Evolutionary conservation across 2,329 filamentous ascomycete species (phyloP), one percentile per base, ranked within the genome.

Genomic region (Colletotrichum sp.): DNA sequence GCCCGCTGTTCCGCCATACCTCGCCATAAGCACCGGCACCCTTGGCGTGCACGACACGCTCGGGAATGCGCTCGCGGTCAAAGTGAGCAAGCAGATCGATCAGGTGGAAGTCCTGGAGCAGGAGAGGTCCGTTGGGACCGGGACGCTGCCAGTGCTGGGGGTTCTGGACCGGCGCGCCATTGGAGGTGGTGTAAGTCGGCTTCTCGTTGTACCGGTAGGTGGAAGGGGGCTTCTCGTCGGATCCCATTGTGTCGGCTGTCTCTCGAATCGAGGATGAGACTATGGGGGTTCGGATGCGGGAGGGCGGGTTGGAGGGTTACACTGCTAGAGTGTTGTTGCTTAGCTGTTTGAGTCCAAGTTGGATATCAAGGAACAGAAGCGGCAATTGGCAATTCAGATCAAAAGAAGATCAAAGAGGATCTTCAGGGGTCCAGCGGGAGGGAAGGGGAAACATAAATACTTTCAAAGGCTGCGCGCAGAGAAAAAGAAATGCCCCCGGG

Each of bases 71-170:
- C 79, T 89, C 88, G 71, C 88, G 87, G 82, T 87, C 87, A 81
- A 90, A 89, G 82, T 89, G 86, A 21, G 88, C 88, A 63, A 94
- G 87, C 39, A 92, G 83, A 78, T 93, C 92, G 79, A 94, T 91
- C 81, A 93, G 83, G 81, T 93, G 91, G 81, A 92, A 92, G 81
- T 93, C 91, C 80, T 93, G 91, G 26, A 93, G 88, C 76, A 93
- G 85, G 52, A 93, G 86, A 78, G 91, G 91, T 1, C 91, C 91
- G 79, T 89, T 90, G 57, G 80, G 76, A 65, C 91, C 92, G 39
- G 90, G 83, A 73, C 91, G 87, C 82, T 92, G 90, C 81, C 81
- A 85, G 60, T 78, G 82, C 76, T 81, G 77, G 49, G 90, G 89
- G 79, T 90, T 87, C 76, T 89, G 86, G 72, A 92, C 87, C 77